Percentiles rank a stretch among this genome's conserved stretches.
phyloP scores from a whole-genome alignment of 2,329 filamentous ascomycete species.

The Hypoxylon sp. region DNA sequence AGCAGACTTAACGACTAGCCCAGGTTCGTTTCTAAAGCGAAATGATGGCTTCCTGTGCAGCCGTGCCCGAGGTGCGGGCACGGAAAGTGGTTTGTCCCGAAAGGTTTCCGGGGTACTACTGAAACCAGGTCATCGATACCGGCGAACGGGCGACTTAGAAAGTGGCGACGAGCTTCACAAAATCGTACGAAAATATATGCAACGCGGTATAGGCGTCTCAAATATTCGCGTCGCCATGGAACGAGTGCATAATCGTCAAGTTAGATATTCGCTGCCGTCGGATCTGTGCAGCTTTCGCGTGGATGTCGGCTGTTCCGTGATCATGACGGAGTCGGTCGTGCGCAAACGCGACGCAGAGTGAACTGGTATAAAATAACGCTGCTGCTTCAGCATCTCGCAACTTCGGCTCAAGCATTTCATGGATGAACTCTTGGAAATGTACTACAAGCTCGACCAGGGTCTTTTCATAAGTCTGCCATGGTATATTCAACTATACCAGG shows the following conservation, averaged over 20 bases:
- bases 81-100: slow-evolving; percentile 53
- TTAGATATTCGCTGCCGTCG: slow-evolving; percentile 54
- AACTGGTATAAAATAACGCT: slow-evolving; percentile 45
- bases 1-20: slow-evolving; percentile 49
- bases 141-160: slow-evolving; percentile 48
- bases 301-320: slow-evolving; percentile 54
- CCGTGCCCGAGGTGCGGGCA: slow-evolving; percentile 47
- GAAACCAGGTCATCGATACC: slow-evolving; percentile 53
- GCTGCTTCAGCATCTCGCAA: slow-evolving; percentile 53
- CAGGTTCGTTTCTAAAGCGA: slow-evolving; percentile 51
- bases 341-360: slow-evolving; percentile 38
- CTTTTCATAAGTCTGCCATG: slow-evolving; percentile 49
- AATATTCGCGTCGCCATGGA: slow-evolving; percentile 51
- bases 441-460: slow-evolving; percentile 46
- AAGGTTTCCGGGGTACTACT: slow-evolving; percentile 55
- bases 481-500: slow-evolving; percentile 50
- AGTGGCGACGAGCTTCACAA: slow-evolving; percentile 36
- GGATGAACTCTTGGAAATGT: slow-evolving; percentile 47
- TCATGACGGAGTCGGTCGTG: slow-evolving; percentile 50
- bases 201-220: slow-evolving; percentile 51
- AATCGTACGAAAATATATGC: slow-evolving; percentile 20
- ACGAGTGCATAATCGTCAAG: slow-evolving; percentile 48
- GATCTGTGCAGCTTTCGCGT: slow-evolving; percentile 53
- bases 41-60: slow-evolving; percentile 45
- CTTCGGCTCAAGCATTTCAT: slow-evolving; percentile 46